phyloP scores from a whole-genome alignment of 2,329 filamentous ascomycete species.

The Epichloe sp. region DNA sequence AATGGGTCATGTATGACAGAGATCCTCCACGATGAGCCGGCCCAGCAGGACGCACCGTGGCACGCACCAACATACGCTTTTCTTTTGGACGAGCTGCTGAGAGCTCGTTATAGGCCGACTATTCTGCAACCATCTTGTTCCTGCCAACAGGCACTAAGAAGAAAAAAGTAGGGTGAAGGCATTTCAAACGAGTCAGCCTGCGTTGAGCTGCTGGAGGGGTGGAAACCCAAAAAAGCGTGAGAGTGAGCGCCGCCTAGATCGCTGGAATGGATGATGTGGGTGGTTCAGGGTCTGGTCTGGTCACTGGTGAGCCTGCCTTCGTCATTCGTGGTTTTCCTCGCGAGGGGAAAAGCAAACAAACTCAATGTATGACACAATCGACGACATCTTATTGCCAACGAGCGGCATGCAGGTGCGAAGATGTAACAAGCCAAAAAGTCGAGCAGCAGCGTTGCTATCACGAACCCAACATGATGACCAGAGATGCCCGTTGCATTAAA shows the following conservation, averaged over 20 bases:
- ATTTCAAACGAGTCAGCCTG: neutral
- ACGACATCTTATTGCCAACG: neutral
- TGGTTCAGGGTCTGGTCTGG: constrained; percentile 5
- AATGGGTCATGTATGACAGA: too few species aligned
- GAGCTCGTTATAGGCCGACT: neutral
- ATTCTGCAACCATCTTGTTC: neutral
- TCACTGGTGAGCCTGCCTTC: neutral
- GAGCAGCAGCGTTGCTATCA: neutral
- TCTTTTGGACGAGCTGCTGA: neutral
- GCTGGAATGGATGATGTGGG: constrained; percentile 9
- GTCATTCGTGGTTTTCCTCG: constrained; percentile 1
- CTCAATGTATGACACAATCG: neutral
- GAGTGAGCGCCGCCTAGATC: constrained; percentile 5
- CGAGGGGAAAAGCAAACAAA: neutral
- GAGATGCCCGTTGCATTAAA: neutral
- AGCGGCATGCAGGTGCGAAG: too few species aligned
- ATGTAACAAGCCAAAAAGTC: too few species aligned
- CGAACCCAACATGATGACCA: neutral
- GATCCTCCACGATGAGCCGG: neutral
- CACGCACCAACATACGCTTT: neutral
- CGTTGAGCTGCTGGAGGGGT: too few species aligned
- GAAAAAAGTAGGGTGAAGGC: neutral
- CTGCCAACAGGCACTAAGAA: neutral
- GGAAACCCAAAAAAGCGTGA: neutral
- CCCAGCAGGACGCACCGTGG: neutral